Evolutionary conservation across 2,329 filamentous ascomycete species (phyloP).

Genomic region (Cladobotryum mycophilum): DNA sequence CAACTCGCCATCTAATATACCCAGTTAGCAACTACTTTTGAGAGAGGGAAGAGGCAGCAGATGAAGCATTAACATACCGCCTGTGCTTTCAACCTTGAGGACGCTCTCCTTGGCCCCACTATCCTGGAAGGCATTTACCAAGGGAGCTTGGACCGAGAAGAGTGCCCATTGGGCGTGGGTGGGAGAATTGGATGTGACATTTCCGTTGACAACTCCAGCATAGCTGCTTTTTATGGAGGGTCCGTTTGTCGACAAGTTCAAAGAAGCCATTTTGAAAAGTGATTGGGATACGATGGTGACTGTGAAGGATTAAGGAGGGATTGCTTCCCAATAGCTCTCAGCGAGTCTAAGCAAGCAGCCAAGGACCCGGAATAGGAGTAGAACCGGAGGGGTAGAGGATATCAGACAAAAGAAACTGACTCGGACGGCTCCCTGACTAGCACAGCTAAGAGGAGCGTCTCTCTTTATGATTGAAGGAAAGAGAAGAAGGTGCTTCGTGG

Average conservation of each 20-base stretch:
- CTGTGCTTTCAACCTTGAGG: slow-evolving; percentile 86
- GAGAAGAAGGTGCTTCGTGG: slow-evolving; percentile 7
- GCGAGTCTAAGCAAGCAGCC: slow-evolving; percentile 5
- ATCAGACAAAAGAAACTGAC: neutral
- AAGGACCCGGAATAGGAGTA: slow-evolving; percentile 1
- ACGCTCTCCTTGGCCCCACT: slow-evolving; percentile 83
- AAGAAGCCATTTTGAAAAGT: slow-evolving; percentile 59
- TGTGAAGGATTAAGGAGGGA: slow-evolving; percentile 15
- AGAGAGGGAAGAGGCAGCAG: neutral
- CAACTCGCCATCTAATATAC: slow-evolving; percentile 73
- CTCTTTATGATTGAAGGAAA: neutral
- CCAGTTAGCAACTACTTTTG: slow-evolving; percentile 14
- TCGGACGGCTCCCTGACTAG: neutral
- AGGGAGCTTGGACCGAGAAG: slow-evolving; percentile 85
- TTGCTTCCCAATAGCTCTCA: slow-evolving; percentile 21
- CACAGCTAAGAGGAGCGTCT: neutral
- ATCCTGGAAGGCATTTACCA: slow-evolving; percentile 90
- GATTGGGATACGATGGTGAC: slow-evolving; percentile 14
- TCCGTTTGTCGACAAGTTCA: slow-evolving; percentile 74
- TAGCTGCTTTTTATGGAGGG: slow-evolving; percentile 81
- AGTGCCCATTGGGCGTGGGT: slow-evolving; percentile 91
- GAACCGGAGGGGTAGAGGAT: neutral
- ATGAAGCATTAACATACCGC: slow-evolving; percentile 49
- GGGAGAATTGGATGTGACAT: slow-evolving; percentile 55
- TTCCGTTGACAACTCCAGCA: slow-evolving; percentile 49